phyloP scores from a whole-genome alignment of 306 rosid species.

The Alnus rubra region DNA sequence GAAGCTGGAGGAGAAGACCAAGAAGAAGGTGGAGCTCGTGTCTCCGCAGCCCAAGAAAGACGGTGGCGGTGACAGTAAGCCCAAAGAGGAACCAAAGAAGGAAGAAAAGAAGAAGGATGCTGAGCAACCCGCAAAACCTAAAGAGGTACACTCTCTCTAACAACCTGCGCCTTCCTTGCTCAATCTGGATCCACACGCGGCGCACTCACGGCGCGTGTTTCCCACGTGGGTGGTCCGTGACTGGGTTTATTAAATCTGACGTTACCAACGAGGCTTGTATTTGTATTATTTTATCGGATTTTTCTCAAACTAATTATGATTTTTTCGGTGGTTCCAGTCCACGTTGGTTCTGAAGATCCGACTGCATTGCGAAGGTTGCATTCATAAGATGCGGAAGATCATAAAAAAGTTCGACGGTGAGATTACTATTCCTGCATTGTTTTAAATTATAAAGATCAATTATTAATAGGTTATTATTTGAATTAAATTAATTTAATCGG shows the following conservation, averaged over 20 bases:
- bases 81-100: conserved; percentile 39
- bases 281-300: conserved; percentile 2
- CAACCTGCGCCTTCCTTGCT: neutral
- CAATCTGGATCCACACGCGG: neutral
- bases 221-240: neutral
- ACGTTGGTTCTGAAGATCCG: conserved; percentile 68
- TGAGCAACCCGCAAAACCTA: neutral
- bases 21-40: conserved; percentile 71
- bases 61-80: conserved; percentile 46
- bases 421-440: neutral
- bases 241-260: neutral
- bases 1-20: conserved; percentile 54
- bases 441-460: too few relatives aligned
- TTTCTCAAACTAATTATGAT: conserved; percentile 18
- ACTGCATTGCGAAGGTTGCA: conserved; percentile 88
- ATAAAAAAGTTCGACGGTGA: conserved; percentile 58
- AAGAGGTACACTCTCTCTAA: neutral
- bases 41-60: conserved; percentile 67
- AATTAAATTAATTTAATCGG: neutral
- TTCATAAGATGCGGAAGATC: conserved; percentile 57
- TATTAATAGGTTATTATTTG: too few relatives aligned
- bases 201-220: too few relatives aligned
- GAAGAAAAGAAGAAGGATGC: neutral
- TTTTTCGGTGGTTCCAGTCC: conserved; percentile 49
- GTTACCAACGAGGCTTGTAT: neutral